Conservation (phyloP, 441 rosid species). For the Aleurites moluccanus region DNA sequence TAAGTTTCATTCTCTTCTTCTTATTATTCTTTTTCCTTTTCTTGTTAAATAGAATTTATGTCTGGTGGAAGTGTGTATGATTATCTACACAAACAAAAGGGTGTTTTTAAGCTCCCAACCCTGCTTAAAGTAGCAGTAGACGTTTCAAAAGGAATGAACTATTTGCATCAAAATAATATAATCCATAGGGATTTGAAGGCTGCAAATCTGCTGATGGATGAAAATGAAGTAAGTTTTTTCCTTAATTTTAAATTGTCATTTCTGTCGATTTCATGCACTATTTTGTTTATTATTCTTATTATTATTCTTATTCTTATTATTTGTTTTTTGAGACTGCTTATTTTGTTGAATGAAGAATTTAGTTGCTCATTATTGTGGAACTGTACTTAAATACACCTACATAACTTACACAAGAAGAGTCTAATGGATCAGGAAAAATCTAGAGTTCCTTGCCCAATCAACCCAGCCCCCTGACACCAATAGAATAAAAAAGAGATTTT, state of each 20-base stretch:
- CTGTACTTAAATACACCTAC: neutral
- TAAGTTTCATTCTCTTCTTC: constrained; percentile 11
- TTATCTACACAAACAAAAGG: constrained; percentile 82
- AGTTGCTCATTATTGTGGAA: neutral
- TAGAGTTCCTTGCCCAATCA: too few species aligned
- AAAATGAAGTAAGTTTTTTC: constrained; percentile 73
- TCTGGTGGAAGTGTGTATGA: constrained; percentile 88
- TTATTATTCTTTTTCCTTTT: constrained; percentile 17
- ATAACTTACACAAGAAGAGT: neutral
- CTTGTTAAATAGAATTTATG: constrained; percentile 63
- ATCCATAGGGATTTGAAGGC: constrained; percentile 96
- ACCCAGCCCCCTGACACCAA: too few species aligned
- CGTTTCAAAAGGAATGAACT: constrained; percentile 95
- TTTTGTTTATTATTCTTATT: neutral
- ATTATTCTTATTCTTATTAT: too few species aligned
- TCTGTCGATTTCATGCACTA: neutral
- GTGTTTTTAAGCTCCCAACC: constrained; percentile 72
- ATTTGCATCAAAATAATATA: constrained; percentile 93
- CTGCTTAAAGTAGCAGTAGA: constrained; percentile 87
- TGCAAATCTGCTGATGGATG: constrained; percentile 99
- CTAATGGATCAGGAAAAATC: too few species aligned
- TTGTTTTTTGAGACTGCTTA: neutral
- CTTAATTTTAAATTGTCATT: neutral
- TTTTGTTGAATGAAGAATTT: neutral
- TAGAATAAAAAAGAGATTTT: too few species aligned